Conservation (phyloP, 148 eudicot species). For the Diospyros kaki region DNA sequence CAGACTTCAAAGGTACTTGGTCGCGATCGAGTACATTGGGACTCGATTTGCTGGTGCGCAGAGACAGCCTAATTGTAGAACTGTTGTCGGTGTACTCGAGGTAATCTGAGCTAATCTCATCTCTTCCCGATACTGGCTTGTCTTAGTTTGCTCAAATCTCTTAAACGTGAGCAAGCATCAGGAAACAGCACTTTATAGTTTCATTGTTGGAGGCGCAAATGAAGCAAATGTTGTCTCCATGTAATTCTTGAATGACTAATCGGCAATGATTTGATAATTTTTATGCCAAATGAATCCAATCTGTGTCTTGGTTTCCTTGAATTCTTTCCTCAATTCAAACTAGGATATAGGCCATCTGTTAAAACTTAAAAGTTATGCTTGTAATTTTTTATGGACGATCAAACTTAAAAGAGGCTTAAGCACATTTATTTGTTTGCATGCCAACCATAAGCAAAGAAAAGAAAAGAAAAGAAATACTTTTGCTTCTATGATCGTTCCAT, state of each 20-base stretch:
- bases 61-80: slow-evolving; percentile 56
- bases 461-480: neutral
- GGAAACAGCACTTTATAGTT: neutral
- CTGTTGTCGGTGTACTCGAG: slow-evolving; percentile 91
- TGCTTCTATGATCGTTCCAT: neutral
- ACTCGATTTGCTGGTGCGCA: slow-evolving; percentile 88
- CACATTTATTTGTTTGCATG: too few relatives aligned
- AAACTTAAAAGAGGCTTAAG: too few relatives aligned
- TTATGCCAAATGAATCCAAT: neutral
- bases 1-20: slow-evolving; percentile 65
- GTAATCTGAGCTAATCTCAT: slow-evolving; percentile 21
- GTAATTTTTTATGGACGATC: too few relatives aligned
- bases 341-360: too few relatives aligned
- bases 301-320: neutral
- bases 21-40: slow-evolving; percentile 90
- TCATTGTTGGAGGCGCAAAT: too few relatives aligned
- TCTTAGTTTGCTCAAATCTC: neutral
- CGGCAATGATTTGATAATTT: neutral
- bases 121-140: too few relatives aligned
- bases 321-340: neutral
- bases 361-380: too few relatives aligned
- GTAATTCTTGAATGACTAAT: too few relatives aligned
- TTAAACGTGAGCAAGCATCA: neutral
- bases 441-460: too few relatives aligned
- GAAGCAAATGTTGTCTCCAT: too few relatives aligned